phyloP scores from a whole-genome alignment of 352 stramenopile species.

The Pythium utonaiense region DNA sequence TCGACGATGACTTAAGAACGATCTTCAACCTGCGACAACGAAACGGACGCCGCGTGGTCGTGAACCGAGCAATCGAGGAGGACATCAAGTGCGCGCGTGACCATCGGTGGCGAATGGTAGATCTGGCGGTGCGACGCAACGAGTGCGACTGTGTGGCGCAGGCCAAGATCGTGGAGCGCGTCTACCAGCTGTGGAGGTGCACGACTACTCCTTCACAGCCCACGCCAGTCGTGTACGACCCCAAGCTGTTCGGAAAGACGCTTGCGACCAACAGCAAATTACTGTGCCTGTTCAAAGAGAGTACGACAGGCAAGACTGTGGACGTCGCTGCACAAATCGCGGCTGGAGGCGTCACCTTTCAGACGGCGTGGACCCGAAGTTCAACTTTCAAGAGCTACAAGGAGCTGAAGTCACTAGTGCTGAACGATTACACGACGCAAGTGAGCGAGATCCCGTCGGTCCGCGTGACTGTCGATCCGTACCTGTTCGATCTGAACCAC shows the following conservation, averaged over 20 bases:
- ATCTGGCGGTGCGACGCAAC: conserved; percentile 80
- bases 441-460: conserved; percentile 27
- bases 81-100: conserved; percentile 88
- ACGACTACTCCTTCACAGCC: conserved; percentile 42
- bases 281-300: conserved; percentile 53
- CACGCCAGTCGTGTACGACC: conserved; percentile 31
- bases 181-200: conserved; percentile 95
- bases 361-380: conserved; percentile 58
- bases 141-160: conserved; percentile 92
- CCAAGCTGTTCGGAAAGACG: conserved; percentile 54
- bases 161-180: conserved; percentile 79
- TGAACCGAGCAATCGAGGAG: conserved; percentile 70
- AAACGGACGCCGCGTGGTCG: conserved; percentile 22
- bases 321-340: conserved; percentile 18
- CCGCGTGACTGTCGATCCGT: conserved; percentile 73
- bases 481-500: conserved; percentile 90
- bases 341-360: conserved; percentile 49
- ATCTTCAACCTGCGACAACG: conserved; percentile 38
- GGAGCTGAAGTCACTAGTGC: conserved; percentile 61
- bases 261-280: conserved; percentile 41
- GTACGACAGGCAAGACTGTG: conserved; percentile 7
- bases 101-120: conserved; percentile 92
- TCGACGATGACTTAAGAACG: conserved; percentile 70
- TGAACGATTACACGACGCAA: conserved; percentile 34
- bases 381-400: conserved; percentile 71